These are phyloP conservation scores for Phytophthora pini DNA, from an alignment of 352 stramenopile genomes.

Conservation along the genomic window DNA sequence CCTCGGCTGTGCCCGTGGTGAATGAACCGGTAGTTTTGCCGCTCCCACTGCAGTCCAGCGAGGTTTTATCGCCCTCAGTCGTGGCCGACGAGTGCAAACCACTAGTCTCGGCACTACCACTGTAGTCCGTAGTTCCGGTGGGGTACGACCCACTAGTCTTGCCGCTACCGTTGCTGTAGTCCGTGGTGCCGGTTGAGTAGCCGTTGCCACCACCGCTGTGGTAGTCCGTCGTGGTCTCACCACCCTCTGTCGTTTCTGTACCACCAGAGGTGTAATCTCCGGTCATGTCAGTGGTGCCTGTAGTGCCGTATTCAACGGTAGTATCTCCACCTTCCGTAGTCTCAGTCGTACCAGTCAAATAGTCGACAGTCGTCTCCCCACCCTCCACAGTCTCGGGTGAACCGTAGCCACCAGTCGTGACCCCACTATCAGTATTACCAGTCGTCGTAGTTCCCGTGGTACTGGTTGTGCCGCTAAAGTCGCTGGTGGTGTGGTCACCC, in stretches of 20 bases:
- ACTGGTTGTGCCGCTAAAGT: too few relatives aligned
- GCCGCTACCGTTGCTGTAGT: neutral
- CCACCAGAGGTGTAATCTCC: too few relatives aligned
- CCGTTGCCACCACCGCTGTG: neutral
- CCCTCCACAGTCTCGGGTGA: neutral
- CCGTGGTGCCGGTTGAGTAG: neutral
- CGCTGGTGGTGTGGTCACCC: too few relatives aligned
- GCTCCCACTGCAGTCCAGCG: neutral
- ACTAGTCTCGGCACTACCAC: too few relatives aligned
- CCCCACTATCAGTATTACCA: neutral
- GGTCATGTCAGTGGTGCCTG: neutral
- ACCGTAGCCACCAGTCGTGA: neutral
- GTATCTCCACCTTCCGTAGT: neutral
- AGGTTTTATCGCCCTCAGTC: neutral
- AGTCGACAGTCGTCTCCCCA: neutral
- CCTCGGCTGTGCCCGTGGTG: neutral
- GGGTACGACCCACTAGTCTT: neutral
- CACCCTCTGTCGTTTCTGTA: neutral
- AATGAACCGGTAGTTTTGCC: neutral
- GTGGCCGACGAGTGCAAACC: too few relatives aligned
- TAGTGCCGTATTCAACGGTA: neutral
- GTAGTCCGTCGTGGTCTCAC: neutral
- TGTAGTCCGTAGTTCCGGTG: too few relatives aligned
- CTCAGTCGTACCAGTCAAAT: neutral
- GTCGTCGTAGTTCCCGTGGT: neutral